These are phyloP conservation scores for Fusarium veterinarium DNA, from an alignment of 2,329 filamentous ascomycete genomes.

Conservation along the genomic window DNA sequence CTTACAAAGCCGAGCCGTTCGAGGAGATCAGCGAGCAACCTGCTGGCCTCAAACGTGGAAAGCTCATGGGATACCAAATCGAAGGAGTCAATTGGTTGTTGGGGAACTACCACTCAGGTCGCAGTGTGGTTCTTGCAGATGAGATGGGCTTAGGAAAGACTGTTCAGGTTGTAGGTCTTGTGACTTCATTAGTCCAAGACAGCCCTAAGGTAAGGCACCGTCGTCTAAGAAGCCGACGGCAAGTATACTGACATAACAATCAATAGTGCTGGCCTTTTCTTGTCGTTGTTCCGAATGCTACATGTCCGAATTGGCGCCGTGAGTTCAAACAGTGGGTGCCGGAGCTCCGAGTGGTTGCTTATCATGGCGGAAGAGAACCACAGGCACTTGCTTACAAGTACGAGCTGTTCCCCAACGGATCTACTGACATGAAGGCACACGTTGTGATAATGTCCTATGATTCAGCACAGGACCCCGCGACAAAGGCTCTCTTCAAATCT, in stretches of 20 bases:
- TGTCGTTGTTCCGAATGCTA: slow-evolving; percentile 93
- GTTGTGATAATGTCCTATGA: slow-evolving; percentile 97
- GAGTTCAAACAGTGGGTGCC: slow-evolving; percentile 97
- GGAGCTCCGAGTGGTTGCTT: slow-evolving; percentile 87
- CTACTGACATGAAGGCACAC: slow-evolving; percentile 81
- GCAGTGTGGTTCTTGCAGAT: slow-evolving; percentile 92
- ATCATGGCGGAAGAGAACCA: slow-evolving; percentile 81
- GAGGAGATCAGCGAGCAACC: slow-evolving; percentile 79
- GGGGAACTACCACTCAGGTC: slow-evolving; percentile 83
- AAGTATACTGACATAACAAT: slow-evolving; percentile 24
- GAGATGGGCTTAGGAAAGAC: slow-evolving; percentile 99
- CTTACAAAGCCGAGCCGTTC: slow-evolving; percentile 76
- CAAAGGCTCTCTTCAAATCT: slow-evolving; percentile 71
- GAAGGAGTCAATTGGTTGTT: slow-evolving; percentile 96
- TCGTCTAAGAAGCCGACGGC: background rate
- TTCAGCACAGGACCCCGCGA: slow-evolving; percentile 79
- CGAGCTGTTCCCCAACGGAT: slow-evolving; percentile 81
- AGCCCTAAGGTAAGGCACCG: slow-evolving; percentile 58
- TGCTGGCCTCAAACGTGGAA: slow-evolving; percentile 76
- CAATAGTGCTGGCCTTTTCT: slow-evolving; percentile 85
- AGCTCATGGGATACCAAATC: slow-evolving; percentile 92
- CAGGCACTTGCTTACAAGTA: slow-evolving; percentile 83
- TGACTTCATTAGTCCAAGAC: slow-evolving; percentile 78
- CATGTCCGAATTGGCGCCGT: slow-evolving; percentile 96
- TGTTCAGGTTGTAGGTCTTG: slow-evolving; percentile 87